These are phyloP conservation scores for Ramichloridium luteum DNA, from an alignment of 2,329 filamentous ascomycete species.

Conservation along the genomic window DNA sequence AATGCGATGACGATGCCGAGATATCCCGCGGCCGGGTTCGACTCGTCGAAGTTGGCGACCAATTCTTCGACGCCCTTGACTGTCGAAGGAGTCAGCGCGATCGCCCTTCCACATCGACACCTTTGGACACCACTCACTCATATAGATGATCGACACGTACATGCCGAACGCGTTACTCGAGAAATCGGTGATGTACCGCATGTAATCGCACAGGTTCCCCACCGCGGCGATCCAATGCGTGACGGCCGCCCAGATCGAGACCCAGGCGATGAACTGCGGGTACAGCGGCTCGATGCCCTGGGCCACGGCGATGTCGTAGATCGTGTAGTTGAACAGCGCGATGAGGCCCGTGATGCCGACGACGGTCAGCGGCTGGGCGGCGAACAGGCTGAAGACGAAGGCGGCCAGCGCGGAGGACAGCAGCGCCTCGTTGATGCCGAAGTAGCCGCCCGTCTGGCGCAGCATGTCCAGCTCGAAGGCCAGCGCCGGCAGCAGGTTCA, in stretches of 20 bases:
- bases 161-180: conserved; percentile 42
- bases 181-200: conserved; percentile 48
- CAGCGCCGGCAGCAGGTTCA: conserved; percentile 46
- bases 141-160: conserved; percentile 46
- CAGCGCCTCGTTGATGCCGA: conserved; percentile 45
- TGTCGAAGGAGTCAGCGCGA: conserved; percentile 16
- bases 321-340: conserved; percentile 46
- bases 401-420: conserved; percentile 44
- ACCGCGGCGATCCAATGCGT: conserved; percentile 45
- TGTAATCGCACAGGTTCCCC: conserved; percentile 44
- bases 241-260: conserved; percentile 45
- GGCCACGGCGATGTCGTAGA: conserved; percentile 42
- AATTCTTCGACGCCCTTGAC: conserved; percentile 47
- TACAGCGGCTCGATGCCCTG: conserved; percentile 39
- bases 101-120: not conserved
- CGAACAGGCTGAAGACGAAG: conserved; percentile 41
- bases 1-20: conserved; percentile 40
- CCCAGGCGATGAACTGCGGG: conserved; percentile 44
- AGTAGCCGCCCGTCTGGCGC: conserved; percentile 42
- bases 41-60: conserved; percentile 37
- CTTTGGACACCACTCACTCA: conserved; percentile 25
- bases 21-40: conserved; percentile 31
- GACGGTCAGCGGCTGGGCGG: conserved; percentile 44
- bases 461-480: conserved; percentile 49
- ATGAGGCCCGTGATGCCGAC: conserved; percentile 46